phyloP scores from a whole-genome alignment of 371 early-diverging fungal species.

The Batkoa obscura region DNA sequence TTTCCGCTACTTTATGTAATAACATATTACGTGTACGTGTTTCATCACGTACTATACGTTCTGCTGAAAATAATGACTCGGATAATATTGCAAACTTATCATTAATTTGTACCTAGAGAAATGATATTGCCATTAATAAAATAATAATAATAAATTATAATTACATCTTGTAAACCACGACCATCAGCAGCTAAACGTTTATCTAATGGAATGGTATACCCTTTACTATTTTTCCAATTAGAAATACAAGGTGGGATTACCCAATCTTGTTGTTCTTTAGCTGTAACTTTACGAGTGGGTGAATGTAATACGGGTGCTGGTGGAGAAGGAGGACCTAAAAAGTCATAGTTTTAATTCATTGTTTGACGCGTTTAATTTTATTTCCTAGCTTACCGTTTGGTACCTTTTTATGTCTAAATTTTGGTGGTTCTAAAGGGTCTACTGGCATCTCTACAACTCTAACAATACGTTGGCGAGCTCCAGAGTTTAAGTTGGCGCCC shows the following conservation, averaged over 20 bases:
- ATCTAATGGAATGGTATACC: constrained; percentile 93
- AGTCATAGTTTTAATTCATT: no score
- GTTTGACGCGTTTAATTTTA: neutral
- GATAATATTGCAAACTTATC: constrained; percentile 90
- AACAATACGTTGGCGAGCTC: constrained; percentile 65
- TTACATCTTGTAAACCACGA: constrained; percentile 74
- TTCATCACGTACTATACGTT: constrained; percentile 86
- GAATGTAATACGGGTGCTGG: constrained; percentile 95
- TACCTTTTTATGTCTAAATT: constrained; percentile 76
- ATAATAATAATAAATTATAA: neutral
- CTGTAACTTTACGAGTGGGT: constrained; percentile 85
- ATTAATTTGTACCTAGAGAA: constrained; percentile 42
- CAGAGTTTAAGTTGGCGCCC: constrained; percentile 35
- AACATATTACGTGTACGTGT: constrained; percentile 72
- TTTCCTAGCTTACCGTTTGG: constrained; percentile 30
- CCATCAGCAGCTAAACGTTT: constrained; percentile 95
- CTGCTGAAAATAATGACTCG: constrained; percentile 84
- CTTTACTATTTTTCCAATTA: constrained; percentile 98
- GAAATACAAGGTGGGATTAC: constrained; percentile 91
- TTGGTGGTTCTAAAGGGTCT: constrained; percentile 92
- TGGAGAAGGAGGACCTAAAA: constrained; percentile 55
- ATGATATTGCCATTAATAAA: neutral
- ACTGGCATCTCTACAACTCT: constrained; percentile 84
- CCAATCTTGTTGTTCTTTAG: constrained; percentile 91
- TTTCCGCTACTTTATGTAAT: constrained; percentile 80